Percentiles rank a stretch among this genome's conserved stretches.
Evolutionary conservation across 768 basidiomycete species (phyloP).

Genomic region (Leccinum boreale): DNA sequence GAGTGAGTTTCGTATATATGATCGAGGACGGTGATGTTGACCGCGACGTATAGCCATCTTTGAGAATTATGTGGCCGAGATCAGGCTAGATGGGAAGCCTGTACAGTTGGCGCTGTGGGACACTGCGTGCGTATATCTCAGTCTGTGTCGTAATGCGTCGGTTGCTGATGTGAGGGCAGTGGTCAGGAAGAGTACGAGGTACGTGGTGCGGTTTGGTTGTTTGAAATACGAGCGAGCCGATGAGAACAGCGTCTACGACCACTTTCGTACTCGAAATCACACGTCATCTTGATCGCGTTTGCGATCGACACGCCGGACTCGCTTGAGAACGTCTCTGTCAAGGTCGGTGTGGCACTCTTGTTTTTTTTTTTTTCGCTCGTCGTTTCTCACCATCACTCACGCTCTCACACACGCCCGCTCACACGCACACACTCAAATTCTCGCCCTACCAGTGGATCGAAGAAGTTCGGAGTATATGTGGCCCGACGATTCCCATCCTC

Average conservation of each 20-base stretch:
- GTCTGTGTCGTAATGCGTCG: not conserved
- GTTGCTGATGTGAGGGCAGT: slow-evolving; percentile 38
- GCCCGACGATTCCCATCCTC: slow-evolving; percentile 86
- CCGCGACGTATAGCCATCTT: slow-evolving; percentile 61
- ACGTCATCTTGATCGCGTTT: slow-evolving; percentile 98
- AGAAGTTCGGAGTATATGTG: slow-evolving; percentile 96
- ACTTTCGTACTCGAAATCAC: slow-evolving; percentile 96
- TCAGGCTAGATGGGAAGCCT: slow-evolving; percentile 94
- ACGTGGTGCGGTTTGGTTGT: not conserved
- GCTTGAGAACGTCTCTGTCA: slow-evolving; percentile 90
- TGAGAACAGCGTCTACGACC: slow-evolving; percentile 77
- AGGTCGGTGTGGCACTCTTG: slow-evolving; percentile 46
- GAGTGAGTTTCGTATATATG: slow-evolving; percentile 32
- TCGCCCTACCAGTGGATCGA: slow-evolving; percentile 79
- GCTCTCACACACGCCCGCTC: no score
- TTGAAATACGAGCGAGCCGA: not conserved
- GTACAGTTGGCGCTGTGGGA: slow-evolving; percentile 98
- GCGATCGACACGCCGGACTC: slow-evolving; percentile 96
- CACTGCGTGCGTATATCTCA: slow-evolving; percentile 77
- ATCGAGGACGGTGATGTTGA: not conserved
- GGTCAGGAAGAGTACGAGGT: slow-evolving; percentile 75
- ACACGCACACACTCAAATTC: not conserved
- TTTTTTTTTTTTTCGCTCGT: not conserved
- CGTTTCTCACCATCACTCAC: no score
- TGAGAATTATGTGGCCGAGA: slow-evolving; percentile 99